phyloP scores from a whole-genome alignment of 1,139 yeast species.

The Kodamaea ohmeri region DNA sequence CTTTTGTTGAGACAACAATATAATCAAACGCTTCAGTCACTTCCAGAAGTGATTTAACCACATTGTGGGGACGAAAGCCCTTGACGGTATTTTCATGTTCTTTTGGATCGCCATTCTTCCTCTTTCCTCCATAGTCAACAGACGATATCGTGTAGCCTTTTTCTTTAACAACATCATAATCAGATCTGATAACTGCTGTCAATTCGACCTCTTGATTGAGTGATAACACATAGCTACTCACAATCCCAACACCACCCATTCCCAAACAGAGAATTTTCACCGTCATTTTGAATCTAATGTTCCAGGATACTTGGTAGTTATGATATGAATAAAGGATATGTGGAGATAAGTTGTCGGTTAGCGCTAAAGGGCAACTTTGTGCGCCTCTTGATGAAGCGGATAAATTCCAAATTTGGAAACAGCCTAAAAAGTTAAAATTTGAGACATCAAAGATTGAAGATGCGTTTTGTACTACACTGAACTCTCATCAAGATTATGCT shows the following conservation, averaged over 20 bases:
- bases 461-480: too few relatives aligned
- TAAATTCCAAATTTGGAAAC: too few relatives aligned
- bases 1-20: constrained; percentile 34
- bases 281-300: constrained; percentile 4
- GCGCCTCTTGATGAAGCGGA: too few relatives aligned
- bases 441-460: too few relatives aligned
- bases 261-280: constrained; percentile 55
- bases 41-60: constrained; percentile 24
- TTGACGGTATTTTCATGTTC: constrained; percentile 18
- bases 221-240: constrained; percentile 61
- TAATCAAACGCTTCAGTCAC: constrained; percentile 31
- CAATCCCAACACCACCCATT: constrained; percentile 73
- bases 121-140: constrained; percentile 25
- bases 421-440: too few relatives aligned
- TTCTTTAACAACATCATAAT: constrained; percentile 25
- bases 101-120: constrained; percentile 16
- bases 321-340: neutral
- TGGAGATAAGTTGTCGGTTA: neutral
- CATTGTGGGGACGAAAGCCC: constrained; percentile 26
- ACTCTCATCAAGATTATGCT: too few relatives aligned
- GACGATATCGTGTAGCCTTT: constrained; percentile 32
- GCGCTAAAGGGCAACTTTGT: too few relatives aligned
- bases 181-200: constrained; percentile 34
- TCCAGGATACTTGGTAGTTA: neutral
- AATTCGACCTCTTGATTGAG: constrained; percentile 34